phyloP scores from a whole-genome alignment of 2,329 filamentous ascomycete genomes.

The Leptographium procerum region DNA sequence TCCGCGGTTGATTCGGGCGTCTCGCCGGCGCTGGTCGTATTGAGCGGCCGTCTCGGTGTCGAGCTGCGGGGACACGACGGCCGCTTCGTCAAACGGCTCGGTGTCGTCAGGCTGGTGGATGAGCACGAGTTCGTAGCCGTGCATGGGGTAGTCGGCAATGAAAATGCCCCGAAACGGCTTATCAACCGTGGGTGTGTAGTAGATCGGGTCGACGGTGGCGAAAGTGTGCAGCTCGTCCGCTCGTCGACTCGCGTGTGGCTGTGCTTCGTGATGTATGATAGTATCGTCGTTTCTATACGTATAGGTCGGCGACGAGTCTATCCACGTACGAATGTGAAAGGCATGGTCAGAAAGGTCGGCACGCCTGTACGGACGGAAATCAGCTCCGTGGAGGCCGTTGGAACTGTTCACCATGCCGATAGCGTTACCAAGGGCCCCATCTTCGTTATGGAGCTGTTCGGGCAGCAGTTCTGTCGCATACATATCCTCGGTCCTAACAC shows the following conservation, averaged over 20 bases:
- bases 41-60: slow-evolving; percentile 32
- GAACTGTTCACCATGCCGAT: no score
- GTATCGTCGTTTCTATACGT: neutral
- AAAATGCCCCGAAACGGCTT: slow-evolving; percentile 87
- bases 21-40: slow-evolving; percentile 32
- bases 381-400: neutral
- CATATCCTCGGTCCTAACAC: slow-evolving; percentile 27
- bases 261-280: neutral
- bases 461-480: neutral
- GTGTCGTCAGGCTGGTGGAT: slow-evolving; percentile 56
- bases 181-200: slow-evolving; percentile 69
- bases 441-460: neutral
- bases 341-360: slow-evolving; percentile 54
- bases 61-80: slow-evolving; percentile 12
- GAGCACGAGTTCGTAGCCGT: slow-evolving; percentile 81
- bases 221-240: slow-evolving; percentile 48
- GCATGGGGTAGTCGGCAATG: slow-evolving; percentile 79
- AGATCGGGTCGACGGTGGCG: slow-evolving; percentile 55
- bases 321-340: slow-evolving; percentile 69
- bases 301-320: slow-evolving; percentile 40
- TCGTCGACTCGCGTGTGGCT: no score
- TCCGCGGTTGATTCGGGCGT: slow-evolving; percentile 47
- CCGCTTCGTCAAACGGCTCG: no score
- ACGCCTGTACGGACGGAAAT: slow-evolving; percentile 22
- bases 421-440: no score